Conservation (phyloP, 148 eudicot species). For the Polygonum aviculare region DNA sequence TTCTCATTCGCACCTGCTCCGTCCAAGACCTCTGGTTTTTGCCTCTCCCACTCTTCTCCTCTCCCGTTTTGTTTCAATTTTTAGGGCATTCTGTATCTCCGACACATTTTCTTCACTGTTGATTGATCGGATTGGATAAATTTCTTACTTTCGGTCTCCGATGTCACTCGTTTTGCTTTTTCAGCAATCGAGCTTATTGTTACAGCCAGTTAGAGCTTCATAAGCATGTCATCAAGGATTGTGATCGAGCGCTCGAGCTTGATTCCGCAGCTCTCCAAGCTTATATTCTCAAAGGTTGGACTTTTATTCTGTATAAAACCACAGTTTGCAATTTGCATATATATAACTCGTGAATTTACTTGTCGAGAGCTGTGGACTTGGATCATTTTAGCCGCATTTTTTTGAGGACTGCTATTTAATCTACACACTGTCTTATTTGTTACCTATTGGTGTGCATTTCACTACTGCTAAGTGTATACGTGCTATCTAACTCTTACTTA, state of each 20-base stretch:
- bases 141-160: not conserved
- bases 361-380: not conserved
- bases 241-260: constrained; percentile 77
- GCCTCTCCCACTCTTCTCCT: not conserved
- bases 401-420: not conserved
- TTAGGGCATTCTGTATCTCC: not conserved
- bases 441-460: not conserved
- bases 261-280: constrained; percentile 79
- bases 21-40: constrained; percentile 80
- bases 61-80: constrained; percentile 3
- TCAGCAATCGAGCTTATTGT: constrained; percentile 95
- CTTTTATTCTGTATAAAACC: not conserved
- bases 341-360: not conserved
- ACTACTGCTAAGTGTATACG: not conserved
- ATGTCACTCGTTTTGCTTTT: constrained; percentile 7
- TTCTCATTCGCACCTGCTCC: constrained; percentile 48
- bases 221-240: constrained; percentile 93
- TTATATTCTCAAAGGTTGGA: constrained; percentile 76
- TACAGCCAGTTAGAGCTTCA: constrained; percentile 98
- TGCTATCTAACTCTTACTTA: too few species aligned
- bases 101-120: not conserved
- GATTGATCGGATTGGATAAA: not conserved
- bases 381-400: not conserved
- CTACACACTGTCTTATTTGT: not conserved
- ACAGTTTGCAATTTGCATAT: not conserved